Base-by-base conservation (phyloP, 345 rosid genomes). In the Salix caprea region DNA sequence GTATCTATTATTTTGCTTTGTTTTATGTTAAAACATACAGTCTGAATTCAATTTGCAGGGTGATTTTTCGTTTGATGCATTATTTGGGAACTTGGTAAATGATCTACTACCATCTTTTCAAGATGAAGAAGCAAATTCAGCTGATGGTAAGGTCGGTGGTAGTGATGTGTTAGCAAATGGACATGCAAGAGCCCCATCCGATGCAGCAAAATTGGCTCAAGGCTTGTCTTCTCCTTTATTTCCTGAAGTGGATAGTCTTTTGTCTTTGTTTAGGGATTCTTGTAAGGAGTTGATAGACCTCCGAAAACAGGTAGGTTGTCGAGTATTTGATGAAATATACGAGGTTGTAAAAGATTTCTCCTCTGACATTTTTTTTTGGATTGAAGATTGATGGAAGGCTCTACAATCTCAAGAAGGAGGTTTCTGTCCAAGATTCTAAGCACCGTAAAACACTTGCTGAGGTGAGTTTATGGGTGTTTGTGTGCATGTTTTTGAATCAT, bases 31-130 rank as follows among this genome's bases (percentile, higher is more conserved):
- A 68, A 24, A 61, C 46, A 48, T 62, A 23, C 18, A 56, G 21
- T 60, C 15, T 42, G 32, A 77, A 36, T 71, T 79, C 28, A 69
- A 42, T 74, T 56, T 76, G 77, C 78, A 96, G 99, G 99, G 99
- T 52, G 98, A 96, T 67, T 96, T 96, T 84, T 96, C 97, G 0
- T 96, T 96, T 71, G 99, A 96, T 87, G 95, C 97, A 62, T 84
- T 92, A 66, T 96, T 96, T 52, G 99, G 98, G 75, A 91, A 89
- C 87, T 80, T 96, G 80, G 99, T 96, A 32, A 93, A 91, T 62
- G 88, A 89, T 70, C 89, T 87, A 23, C 90, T 96, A 24, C 98
- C 99, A 50, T 87, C 94, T 60, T 96, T 91, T 80, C 87, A 85
- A 76, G 97, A 89, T 80, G 99, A 96, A 80, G 97, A 92, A 64